Evolutionary conservation across 2,329 filamentous ascomycete genomes (phyloP).

Genomic region (Pyrenophora tritici-repentis): DNA sequence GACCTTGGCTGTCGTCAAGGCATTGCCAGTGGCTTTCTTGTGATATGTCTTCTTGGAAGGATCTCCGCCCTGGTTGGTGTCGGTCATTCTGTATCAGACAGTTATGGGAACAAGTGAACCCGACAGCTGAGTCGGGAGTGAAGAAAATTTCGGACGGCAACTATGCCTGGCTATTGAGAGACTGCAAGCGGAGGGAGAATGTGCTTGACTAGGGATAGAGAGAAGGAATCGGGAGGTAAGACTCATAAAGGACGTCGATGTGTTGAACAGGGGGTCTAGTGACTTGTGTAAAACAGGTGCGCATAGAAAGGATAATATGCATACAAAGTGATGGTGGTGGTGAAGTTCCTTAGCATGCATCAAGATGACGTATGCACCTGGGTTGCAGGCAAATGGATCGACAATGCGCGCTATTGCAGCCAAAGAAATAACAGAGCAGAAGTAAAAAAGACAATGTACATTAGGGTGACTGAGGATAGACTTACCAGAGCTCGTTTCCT

Average conservation of each 20-base stretch:
- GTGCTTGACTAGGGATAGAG: neutral
- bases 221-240: neutral
- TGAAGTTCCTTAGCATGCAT: conserved; percentile 9
- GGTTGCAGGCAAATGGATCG: conserved; percentile 4
- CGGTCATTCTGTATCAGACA: conserved; percentile 50
- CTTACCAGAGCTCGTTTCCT: conserved; percentile 60
- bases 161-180: neutral
- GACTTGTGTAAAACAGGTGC: neutral
- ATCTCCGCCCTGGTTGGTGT: conserved; percentile 56
- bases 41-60: conserved; percentile 66
- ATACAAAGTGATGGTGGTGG: conserved; percentile 1
- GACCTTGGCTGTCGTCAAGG: conserved; percentile 69
- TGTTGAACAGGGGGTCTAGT: neutral
- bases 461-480: neutral
- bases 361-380: conserved; percentile 20
- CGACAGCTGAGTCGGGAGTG: neutral
- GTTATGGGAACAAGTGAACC: neutral
- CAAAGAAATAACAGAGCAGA: conserved; percentile 1
- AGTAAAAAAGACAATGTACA: neutral
- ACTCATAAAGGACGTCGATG: conserved; percentile 11
- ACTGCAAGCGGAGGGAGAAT: neutral
- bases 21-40: conserved; percentile 73
- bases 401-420: conserved; percentile 4
- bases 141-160: neutral
- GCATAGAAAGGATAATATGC: conserved; percentile 1